These are phyloP conservation scores for Peniophora sp. DNA, from an alignment of 1,284 basidiomycete species.

Conservation along the genomic window DNA sequence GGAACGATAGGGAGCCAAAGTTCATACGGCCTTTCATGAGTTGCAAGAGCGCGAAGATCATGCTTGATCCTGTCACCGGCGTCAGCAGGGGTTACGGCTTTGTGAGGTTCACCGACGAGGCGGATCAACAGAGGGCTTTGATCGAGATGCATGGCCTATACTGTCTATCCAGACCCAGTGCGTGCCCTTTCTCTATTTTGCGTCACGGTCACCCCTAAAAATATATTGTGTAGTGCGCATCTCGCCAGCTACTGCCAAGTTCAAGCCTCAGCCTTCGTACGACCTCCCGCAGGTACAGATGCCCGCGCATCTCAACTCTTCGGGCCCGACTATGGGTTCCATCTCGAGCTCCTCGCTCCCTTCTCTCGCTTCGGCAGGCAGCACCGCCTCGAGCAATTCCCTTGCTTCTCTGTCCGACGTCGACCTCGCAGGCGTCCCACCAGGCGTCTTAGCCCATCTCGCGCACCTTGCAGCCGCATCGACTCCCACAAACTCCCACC, in stretches of 20 bases:
- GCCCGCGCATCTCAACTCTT: conserved; percentile 19
- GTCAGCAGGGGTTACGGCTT: conserved; percentile 88
- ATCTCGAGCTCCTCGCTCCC: conserved; percentile 49
- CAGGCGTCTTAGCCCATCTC: conserved; percentile 3
- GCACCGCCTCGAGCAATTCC: conserved; percentile 17
- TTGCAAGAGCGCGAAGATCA: conserved; percentile 90
- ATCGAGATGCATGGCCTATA: conserved; percentile 88
- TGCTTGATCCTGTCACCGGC: conserved; percentile 83
- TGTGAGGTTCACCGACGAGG: conserved; percentile 78
- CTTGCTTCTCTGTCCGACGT: conserved; percentile 2
- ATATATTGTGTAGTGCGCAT: conserved; percentile 59
- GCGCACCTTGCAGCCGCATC: conserved; percentile 4
- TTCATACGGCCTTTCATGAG: conserved; percentile 81
- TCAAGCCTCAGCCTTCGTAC: conserved; percentile 51
- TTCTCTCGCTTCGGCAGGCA: conserved; percentile 37
- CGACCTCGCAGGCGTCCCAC: background rate
- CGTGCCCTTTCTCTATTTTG: conserved; percentile 18
- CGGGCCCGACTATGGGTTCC: conserved; percentile 29
- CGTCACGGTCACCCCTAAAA: conserved; percentile 11
- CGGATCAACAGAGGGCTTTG: conserved; percentile 80
- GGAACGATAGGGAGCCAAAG: conserved; percentile 74
- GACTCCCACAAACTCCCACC: conserved; percentile 29
- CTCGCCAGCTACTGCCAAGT: conserved; percentile 81
- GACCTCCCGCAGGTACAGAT: conserved; percentile 45
- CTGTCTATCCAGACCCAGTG: conserved; percentile 79